Conservation (phyloP, 176 grass and related monocot genomes). For the Triticum turgidum region DNA sequence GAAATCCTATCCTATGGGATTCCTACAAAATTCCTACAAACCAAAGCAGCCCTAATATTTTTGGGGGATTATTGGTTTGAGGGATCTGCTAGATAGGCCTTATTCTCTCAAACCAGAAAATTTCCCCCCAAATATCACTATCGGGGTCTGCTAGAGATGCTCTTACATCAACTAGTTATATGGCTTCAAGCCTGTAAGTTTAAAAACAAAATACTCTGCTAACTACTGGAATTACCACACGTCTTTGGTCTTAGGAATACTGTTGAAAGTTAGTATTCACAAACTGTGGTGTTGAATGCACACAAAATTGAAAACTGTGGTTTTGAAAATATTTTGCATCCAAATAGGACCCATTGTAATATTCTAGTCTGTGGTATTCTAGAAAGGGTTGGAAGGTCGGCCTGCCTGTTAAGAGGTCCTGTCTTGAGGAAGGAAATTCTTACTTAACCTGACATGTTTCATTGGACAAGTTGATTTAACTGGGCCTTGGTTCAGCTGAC, state of each 20-base stretch:
- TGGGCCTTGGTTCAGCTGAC: not conserved
- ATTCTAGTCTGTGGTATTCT: not conserved
- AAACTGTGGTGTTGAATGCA: not conserved
- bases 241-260: not conserved
- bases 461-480: not conserved
- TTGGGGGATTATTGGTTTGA: too few relatives aligned
- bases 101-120: too few relatives aligned
- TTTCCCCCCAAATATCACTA: too few relatives aligned
- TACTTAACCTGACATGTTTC: constrained; percentile 12
- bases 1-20: too few relatives aligned
- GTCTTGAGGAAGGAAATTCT: constrained; percentile 5
- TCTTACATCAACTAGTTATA: not conserved
- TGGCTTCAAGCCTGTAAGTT: not conserved
- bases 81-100: too few relatives aligned
- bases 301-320: not conserved
- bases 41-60: too few relatives aligned
- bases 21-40: too few relatives aligned
- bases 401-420: not conserved
- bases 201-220: not conserved
- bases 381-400: not conserved
- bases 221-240: not conserved
- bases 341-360: not conserved
- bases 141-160: too few relatives aligned
- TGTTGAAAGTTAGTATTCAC: not conserved
- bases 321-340: not conserved